Percentiles rank a stretch among this genome's conserved stretches.
Evolutionary conservation across 257 asterid species (phyloP).

Genomic region (Lycium ferocissimum): DNA sequence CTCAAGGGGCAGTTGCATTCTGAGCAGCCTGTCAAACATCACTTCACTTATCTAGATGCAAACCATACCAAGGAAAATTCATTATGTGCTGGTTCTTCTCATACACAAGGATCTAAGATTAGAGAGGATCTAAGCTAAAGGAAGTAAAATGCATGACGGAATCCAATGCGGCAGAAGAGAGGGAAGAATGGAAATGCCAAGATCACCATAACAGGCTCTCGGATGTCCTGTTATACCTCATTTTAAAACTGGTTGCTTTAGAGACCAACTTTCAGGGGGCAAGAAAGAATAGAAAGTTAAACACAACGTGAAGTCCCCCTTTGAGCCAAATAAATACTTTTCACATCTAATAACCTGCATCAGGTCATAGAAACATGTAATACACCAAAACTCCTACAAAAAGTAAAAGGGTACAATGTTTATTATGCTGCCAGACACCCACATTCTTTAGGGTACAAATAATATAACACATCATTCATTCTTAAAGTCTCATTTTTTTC

Average conservation of each 20-base stretch:
- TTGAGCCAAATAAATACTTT: neutral
- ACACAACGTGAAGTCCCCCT: neutral
- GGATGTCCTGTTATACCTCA: neutral
- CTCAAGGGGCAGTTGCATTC: neutral
- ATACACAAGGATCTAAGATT: neutral
- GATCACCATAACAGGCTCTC: neutral
- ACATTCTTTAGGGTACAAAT: constrained; percentile 9
- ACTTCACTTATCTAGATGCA: neutral
- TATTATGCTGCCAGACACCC: neutral
- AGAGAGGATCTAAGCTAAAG: neutral
- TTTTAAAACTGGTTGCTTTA: neutral
- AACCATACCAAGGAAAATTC: neutral
- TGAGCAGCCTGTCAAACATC: neutral
- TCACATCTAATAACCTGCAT: neutral
- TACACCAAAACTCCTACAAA: neutral
- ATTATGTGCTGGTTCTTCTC: constrained; percentile 14
- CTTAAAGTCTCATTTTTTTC: neutral
- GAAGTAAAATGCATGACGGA: neutral
- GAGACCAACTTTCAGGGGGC: neutral
- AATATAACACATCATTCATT: neutral
- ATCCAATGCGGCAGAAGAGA: neutral
- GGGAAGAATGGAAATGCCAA: neutral
- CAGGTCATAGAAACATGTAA: neutral
- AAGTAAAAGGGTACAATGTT: constrained; percentile 5
- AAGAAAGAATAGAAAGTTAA: neutral